Evolutionary conservation across 805 yeast genomes (phyloP).

Genomic region (Cyberlindnera lachancei): DNA sequence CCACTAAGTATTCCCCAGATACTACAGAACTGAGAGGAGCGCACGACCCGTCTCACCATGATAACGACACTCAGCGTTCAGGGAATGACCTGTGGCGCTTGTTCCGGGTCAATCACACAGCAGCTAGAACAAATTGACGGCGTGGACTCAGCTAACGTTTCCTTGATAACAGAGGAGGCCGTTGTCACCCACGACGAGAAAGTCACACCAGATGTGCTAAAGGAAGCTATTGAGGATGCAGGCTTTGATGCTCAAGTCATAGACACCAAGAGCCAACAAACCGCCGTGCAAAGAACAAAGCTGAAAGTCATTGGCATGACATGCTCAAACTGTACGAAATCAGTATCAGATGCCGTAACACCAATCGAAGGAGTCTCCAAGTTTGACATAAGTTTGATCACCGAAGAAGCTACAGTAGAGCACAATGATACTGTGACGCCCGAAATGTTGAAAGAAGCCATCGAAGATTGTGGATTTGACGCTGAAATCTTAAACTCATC

Average conservation of each 20-base stretch:
- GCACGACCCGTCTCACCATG: too few species aligned
- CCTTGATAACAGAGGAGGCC: conserved; percentile 74
- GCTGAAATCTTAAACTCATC: conserved; percentile 21
- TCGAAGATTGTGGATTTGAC: conserved; percentile 76
- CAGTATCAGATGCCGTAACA: conserved; percentile 51
- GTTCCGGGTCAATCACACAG: conserved; percentile 59
- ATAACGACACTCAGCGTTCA: conserved; percentile 17
- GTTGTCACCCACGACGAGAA: conserved; percentile 35
- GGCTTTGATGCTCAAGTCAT: conserved; percentile 37
- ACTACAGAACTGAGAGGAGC: too few species aligned
- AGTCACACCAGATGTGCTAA: conserved; percentile 27
- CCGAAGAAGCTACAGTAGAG: conserved; percentile 60
- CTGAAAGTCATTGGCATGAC: conserved; percentile 64
- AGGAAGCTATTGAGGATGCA: conserved; percentile 57
- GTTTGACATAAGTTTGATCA: conserved; percentile 63
- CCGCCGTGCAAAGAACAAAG: conserved; percentile 3
- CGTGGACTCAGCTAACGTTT: conserved; percentile 50
- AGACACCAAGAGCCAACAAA: conserved; percentile 1
- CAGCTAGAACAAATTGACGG: conserved; percentile 44
- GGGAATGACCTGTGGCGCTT: conserved; percentile 94
- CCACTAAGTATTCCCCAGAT: too few species aligned
- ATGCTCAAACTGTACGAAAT: conserved; percentile 72
- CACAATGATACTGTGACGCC: conserved; percentile 32
- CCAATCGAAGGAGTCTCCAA: conserved; percentile 30
- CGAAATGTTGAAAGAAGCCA: conserved; percentile 35